Conservation (phyloP, 306 rosid species). For the Rosa multiflora region DNA sequence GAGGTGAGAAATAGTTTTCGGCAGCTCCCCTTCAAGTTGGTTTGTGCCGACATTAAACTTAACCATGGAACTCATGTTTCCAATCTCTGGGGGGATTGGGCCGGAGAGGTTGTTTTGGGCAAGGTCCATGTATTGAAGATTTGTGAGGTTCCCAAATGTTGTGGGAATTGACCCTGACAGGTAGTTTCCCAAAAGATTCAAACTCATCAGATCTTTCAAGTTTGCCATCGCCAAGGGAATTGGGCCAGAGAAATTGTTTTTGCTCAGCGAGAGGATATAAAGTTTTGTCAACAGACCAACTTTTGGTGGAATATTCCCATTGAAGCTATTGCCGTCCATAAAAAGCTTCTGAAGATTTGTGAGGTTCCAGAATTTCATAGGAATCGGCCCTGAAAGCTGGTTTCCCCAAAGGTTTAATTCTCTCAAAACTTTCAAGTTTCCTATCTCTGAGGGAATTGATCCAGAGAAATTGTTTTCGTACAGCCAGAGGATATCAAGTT, state of each 20-base stretch:
- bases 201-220: neutral
- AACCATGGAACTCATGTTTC: slow-evolving; percentile 31
- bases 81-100: slow-evolving; percentile 50
- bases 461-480: no score
- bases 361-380: no score
- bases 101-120: slow-evolving; percentile 24
- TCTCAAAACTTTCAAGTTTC: no score
- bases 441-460: no score
- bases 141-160: no score
- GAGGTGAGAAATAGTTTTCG: slow-evolving; percentile 33
- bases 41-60: neutral
- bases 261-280: neutral
- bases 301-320: neutral
- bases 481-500: no score
- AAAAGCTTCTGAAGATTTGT: no score
- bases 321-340: neutral
- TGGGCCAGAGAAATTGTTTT: slow-evolving; percentile 15
- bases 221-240: neutral
- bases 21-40: slow-evolving; percentile 48
- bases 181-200: slow-evolving; percentile 17
- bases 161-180: no score
- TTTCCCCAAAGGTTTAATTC: no score
- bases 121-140: no score
- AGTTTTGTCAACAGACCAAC: neutral
- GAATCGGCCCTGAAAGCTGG: no score